Evolutionary conservation across 441 rosid genomes (phyloP), one percentile per base, ranked within the genome.

Genomic region (Syzygium syzygioides): DNA sequence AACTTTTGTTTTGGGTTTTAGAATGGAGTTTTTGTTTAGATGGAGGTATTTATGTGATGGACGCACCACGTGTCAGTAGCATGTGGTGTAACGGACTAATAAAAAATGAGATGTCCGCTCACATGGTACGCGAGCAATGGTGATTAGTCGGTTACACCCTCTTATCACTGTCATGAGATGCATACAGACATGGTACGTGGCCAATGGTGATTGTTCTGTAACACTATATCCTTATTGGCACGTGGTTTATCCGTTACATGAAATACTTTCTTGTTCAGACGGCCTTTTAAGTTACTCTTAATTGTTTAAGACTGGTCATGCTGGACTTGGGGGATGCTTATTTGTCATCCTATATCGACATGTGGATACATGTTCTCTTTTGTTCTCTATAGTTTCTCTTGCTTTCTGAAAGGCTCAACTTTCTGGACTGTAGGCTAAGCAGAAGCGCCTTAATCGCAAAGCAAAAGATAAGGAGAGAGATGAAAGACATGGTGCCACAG

Each of bases 371-470:
- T 20, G 83, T 37, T 45, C 26, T 9, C n/a, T 20, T 71, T 71
- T 71, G 83, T 71, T 71, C 83, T 76, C 83, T 76, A 37, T 76
- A 23, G 52, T 76, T 71, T 76, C 83, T 41, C 83, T 76, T 76
- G n/a, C 83, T 56, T 89, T 91, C 84, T 88, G 86, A 56, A 45
- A 23, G 76, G 88, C 87, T 41, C 89, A 32, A 14, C 41, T 55
- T 89, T 88, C 6, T 91, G 32, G 28, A 10, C 64, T 83, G 62
- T 91, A 98, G 99, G 95, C 96, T 41, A 98, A 97, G 94, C 98
- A 97, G 91, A 98, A 95, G 88, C 93, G 97, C 90, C 96, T 95
- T 89, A 98, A 93, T 91, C 95, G 98, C 85, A 97, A 93, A 92
- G 96, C 91, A 59, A 97, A 96, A 93, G 97, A 95, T 79, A 98